phyloP scores from a whole-genome alignment of 2,329 filamentous ascomycete genomes.

The Xylariaceae sp. region DNA sequence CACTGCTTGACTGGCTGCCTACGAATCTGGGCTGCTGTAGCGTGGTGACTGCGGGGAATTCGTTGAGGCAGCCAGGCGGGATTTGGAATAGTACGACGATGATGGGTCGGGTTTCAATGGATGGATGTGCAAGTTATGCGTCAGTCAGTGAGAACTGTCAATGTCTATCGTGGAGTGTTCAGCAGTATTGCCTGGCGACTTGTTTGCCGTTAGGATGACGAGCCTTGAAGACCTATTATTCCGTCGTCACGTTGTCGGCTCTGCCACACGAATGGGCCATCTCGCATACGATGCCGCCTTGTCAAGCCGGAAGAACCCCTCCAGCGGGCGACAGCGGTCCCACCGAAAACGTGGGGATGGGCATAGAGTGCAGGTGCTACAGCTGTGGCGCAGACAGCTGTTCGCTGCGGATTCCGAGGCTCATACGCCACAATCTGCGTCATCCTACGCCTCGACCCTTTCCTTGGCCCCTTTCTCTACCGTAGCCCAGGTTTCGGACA shows the following conservation, averaged over 20 bases:
- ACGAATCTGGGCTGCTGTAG: neutral
- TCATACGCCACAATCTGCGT: constrained; percentile 20
- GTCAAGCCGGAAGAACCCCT: neutral
- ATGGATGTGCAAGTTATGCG: too few relatives aligned
- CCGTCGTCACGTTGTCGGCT: too few relatives aligned
- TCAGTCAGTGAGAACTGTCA: too few relatives aligned
- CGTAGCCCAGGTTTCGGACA: too few relatives aligned
- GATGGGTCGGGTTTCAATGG: neutral
- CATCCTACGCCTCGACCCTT: constrained; percentile 14
- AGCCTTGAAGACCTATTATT: too few relatives aligned
- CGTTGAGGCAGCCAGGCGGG: constrained; percentile 8
- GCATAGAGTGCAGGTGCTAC: neutral
- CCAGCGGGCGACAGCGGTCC: neutral
- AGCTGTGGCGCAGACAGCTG: constrained; percentile 9
- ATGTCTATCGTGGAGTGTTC: too few relatives aligned
- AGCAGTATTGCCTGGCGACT: too few relatives aligned
- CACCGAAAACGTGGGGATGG: constrained; percentile 13
- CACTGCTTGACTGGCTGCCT: too few relatives aligned
- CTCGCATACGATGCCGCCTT: too few relatives aligned
- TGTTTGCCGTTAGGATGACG: too few relatives aligned
- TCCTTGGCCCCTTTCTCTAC: constrained; percentile 6
- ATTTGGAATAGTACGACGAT: constrained; percentile 14
- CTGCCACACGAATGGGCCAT: too few relatives aligned
- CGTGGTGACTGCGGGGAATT: constrained; percentile 10
- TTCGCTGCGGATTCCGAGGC: neutral